Percentiles rank a stretch among this genome's conserved stretches.
Conservation (phyloP, 345 rosid species). For the thale cress (Arabidopsis thaliana) region TAIR10.1 NC_003074.8:2876501-2877000, state of each 20-base stretch:
- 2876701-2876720: slow-evolving; percentile 92
- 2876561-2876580: slow-evolving; percentile 2
- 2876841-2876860: not conserved
- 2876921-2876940: slow-evolving; percentile 30
- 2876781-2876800: slow-evolving; percentile 29
- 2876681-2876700: slow-evolving; percentile 90
- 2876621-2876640: slow-evolving; percentile 25
- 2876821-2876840: slow-evolving; percentile 6
- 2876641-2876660: slow-evolving; percentile 31
- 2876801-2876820: slow-evolving; percentile 26
- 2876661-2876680: slow-evolving; percentile 68
- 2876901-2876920: slow-evolving; percentile 4
- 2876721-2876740: slow-evolving; percentile 71
- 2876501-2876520: slow-evolving; percentile 75
- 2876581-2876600: not conserved
- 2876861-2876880: not conserved
- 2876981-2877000: slow-evolving; percentile 38
- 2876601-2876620: slow-evolving; percentile 19
- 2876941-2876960: slow-evolving; percentile 39
- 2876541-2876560: slow-evolving; percentile 42
- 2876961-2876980: slow-evolving; percentile 41
- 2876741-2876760: slow-evolving; percentile 52
- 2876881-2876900: slow-evolving; percentile 8
- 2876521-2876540: slow-evolving; percentile 67
- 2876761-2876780: slow-evolving; percentile 46